These are phyloP conservation scores for Thielaviopsis cerberus DNA, from an alignment of 2,329 filamentous ascomycete species.

Conservation along the genomic window DNA sequence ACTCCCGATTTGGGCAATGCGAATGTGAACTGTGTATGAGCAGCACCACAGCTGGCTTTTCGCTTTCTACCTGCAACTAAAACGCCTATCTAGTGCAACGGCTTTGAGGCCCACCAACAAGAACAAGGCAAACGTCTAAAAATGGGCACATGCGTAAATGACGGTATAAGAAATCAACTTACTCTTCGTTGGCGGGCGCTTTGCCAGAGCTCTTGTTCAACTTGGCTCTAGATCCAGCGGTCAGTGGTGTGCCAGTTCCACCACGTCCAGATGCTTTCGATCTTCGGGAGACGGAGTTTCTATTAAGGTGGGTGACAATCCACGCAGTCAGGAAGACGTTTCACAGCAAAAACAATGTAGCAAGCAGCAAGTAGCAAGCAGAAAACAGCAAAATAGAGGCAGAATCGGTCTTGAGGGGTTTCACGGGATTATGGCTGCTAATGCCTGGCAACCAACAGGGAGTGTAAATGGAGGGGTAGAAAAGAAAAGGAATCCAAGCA, in stretches of 20 bases:
- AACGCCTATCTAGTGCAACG: background rate
- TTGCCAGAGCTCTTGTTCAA: background rate
- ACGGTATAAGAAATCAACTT: background rate
- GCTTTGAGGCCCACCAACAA: background rate
- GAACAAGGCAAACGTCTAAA: background rate
- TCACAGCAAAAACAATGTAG: background rate
- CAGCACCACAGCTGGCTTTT: background rate
- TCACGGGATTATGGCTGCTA: background rate
- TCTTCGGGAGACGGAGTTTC: constrained; percentile 3
- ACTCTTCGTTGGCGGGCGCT: background rate
- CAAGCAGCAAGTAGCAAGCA: background rate
- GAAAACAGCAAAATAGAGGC: background rate
- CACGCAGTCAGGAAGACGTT: background rate
- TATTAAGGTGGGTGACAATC: background rate
- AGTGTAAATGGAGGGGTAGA: background rate
- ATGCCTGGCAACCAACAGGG: background rate
- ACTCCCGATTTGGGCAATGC: background rate
- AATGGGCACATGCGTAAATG: background rate
- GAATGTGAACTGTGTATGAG: background rate
- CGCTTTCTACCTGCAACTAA: background rate
- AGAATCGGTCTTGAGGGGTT: background rate
- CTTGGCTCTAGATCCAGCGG: background rate
- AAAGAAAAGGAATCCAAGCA: background rate
- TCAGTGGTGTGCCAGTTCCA: constrained; percentile 4
- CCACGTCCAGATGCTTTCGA: constrained; percentile 1